Conservation (phyloP, 192 early-diverging fungal species). For the Coemansia furcata region DNA sequence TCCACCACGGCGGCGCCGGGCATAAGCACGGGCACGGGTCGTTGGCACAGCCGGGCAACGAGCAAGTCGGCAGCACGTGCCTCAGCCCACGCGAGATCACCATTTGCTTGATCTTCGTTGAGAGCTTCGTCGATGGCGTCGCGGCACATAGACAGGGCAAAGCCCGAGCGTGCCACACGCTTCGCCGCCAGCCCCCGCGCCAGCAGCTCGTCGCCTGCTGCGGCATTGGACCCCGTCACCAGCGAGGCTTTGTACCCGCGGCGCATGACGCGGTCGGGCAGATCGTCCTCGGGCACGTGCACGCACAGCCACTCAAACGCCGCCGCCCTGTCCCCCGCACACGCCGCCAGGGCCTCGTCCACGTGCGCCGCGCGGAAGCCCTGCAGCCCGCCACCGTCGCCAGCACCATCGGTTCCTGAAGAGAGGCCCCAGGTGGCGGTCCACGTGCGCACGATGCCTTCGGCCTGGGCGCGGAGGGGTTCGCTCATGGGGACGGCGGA, state of each 20-base stretch:
- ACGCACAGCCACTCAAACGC: conserved; percentile 85
- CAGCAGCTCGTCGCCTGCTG: not conserved
- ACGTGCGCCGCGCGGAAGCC: conserved; percentile 76
- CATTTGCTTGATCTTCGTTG: no score
- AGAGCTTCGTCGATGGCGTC: conserved; percentile 1
- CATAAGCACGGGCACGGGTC: not conserved
- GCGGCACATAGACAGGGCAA: conserved; percentile 10
- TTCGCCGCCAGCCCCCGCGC: conserved; percentile 6
- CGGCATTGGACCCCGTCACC: not conserved
- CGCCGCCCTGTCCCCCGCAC: conserved; percentile 36
- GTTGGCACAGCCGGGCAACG: conserved; percentile 10
- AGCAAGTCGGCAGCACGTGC: conserved; percentile 11
- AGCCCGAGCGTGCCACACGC: conserved; percentile 30
- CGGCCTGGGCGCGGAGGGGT: conserved; percentile 57
- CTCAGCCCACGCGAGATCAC: conserved; percentile 1
- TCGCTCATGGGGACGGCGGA: conserved; percentile 70
- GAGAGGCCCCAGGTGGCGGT: conserved; percentile 19
- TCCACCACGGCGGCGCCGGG: not conserved
- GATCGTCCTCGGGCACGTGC: conserved; percentile 87
- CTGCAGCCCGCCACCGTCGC: not conserved
- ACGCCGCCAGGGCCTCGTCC: conserved; percentile 66
- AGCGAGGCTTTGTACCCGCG: conserved; percentile 19
- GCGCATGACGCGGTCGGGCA: conserved; percentile 33
- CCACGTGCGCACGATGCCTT: conserved; percentile 64
- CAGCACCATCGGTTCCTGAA: not conserved